Conservation (phyloP, 768 basidiomycete genomes). For the Coprinopsis marcescibilis region DNA sequence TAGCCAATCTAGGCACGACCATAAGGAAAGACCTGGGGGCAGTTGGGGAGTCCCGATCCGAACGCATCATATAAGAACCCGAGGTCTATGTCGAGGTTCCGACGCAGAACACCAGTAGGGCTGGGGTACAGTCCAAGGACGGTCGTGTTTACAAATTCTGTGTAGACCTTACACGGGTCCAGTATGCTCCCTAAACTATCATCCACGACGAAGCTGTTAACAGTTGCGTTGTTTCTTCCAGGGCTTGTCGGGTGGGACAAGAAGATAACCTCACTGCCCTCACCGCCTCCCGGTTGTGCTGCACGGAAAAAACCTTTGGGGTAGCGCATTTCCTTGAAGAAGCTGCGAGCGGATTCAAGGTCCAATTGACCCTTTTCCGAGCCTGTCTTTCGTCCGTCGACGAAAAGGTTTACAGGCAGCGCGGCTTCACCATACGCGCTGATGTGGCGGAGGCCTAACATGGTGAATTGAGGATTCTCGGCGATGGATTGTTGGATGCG, state of each 20-base stretch:
- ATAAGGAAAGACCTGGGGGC: constrained; percentile 11
- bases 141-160: constrained; percentile 15
- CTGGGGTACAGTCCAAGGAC: constrained; percentile 16
- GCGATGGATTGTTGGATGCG: constrained; percentile 15
- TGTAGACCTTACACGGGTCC: constrained; percentile 13
- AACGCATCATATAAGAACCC: constrained; percentile 3
- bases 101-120: constrained; percentile 11
- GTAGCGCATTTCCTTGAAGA: constrained; percentile 14
- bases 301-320: constrained; percentile 15
- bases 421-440: constrained; percentile 13
- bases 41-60: neutral
- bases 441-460: constrained; percentile 12
- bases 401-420: constrained; percentile 13
- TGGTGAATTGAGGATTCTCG: constrained; percentile 15
- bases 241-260: constrained; percentile 11
- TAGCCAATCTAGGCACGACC: no score
- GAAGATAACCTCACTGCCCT: constrained; percentile 2
- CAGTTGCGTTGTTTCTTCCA: constrained; percentile 12
- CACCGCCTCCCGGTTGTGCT: constrained; percentile 1
- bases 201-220: constrained; percentile 13
- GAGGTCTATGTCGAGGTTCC: constrained; percentile 12
- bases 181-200: constrained; percentile 8
- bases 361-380: constrained; percentile 10
- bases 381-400: constrained; percentile 13
- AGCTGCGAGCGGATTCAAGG: constrained; percentile 12